phyloP scores from a whole-genome alignment of 179 eudicot genomes.

The Spinacia oleracea region DNA sequence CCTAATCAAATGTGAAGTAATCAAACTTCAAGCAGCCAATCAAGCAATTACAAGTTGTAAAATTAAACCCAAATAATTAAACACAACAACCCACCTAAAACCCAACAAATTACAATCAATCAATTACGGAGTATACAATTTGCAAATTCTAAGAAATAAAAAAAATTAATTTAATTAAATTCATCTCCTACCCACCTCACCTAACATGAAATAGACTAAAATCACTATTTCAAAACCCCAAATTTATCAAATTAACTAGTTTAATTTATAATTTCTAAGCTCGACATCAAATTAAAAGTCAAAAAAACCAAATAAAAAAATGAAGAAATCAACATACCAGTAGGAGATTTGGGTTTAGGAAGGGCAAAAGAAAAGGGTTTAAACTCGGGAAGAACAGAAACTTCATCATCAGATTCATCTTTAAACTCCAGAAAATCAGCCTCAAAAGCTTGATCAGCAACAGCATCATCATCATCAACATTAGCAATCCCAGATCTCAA shows the following conservation, averaged over 20 bases:
- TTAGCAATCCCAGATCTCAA: slow-evolving; percentile 41
- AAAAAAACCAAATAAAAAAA: neutral
- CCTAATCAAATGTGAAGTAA: neutral
- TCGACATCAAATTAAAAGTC: neutral
- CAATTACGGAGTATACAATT: too few relatives aligned
- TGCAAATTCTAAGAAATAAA: neutral
- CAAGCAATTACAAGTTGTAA: neutral
- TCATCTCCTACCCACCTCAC: slow-evolving; percentile 18
- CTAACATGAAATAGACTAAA: neutral
- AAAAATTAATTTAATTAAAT: neutral
- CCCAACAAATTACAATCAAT: neutral
- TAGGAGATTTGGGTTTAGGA: slow-evolving; percentile 15
- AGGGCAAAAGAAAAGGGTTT: slow-evolving; percentile 4
- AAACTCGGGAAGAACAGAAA: neutral
- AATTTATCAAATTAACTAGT: too few relatives aligned
- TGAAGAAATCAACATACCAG: slow-evolving; percentile 18
- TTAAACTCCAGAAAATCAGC: slow-evolving; percentile 73
- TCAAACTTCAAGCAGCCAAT: neutral
- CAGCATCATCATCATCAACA: slow-evolving; percentile 47
- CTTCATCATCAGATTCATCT: slow-evolving; percentile 36
- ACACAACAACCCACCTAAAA: neutral
- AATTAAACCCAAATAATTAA: neutral
- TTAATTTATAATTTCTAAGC: too few relatives aligned
- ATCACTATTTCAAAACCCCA: neutral
- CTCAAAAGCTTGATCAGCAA: slow-evolving; percentile 53